Percentiles rank a stretch among this genome's conserved stretches.
Evolutionary conservation across 2,329 filamentous ascomycete genomes (phyloP).

Genomic region (Epichloe coenophiala): DNA sequence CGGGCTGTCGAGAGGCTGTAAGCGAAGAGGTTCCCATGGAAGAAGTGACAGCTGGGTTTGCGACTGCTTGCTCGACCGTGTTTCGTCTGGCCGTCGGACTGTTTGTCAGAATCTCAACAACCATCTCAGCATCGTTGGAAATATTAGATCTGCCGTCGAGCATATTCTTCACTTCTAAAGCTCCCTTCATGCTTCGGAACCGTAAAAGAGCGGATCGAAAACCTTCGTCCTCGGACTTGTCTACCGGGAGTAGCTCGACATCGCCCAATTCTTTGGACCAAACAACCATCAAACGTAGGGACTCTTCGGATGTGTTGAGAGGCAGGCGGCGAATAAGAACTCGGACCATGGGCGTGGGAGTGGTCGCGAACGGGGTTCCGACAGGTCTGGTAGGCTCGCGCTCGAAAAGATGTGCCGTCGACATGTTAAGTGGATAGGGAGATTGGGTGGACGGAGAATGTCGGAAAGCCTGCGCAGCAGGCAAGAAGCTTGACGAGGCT

Average conservation of each 20-base stretch:
- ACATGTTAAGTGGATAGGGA: constrained; percentile 20
- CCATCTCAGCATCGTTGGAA: constrained; percentile 36
- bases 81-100: constrained; percentile 20
- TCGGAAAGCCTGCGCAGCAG: constrained; percentile 26
- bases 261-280: constrained; percentile 42
- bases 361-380: constrained; percentile 24
- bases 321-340: constrained; percentile 43
- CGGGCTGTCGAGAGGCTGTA: constrained; percentile 34
- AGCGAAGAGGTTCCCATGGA: constrained; percentile 29
- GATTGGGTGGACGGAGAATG: constrained; percentile 18
- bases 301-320: constrained; percentile 37
- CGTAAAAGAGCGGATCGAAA: constrained; percentile 38
- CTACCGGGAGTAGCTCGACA: constrained; percentile 35
- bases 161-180: constrained; percentile 42
- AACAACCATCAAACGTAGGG: constrained; percentile 41
- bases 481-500: constrained; percentile 23
- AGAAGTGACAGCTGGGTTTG: constrained; percentile 17
- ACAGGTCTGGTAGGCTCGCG: constrained; percentile 28
- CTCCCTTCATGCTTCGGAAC: constrained; percentile 39
- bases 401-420: constrained; percentile 20
- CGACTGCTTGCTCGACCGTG: constrained; percentile 11
- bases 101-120: constrained; percentile 42
- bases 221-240: constrained; percentile 35
- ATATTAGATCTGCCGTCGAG: constrained; percentile 41
- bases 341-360: constrained; percentile 21